These are phyloP conservation scores for Alternaria gaisen DNA, from an alignment of 2,329 filamentous ascomycete species.

Conservation along the genomic window DNA sequence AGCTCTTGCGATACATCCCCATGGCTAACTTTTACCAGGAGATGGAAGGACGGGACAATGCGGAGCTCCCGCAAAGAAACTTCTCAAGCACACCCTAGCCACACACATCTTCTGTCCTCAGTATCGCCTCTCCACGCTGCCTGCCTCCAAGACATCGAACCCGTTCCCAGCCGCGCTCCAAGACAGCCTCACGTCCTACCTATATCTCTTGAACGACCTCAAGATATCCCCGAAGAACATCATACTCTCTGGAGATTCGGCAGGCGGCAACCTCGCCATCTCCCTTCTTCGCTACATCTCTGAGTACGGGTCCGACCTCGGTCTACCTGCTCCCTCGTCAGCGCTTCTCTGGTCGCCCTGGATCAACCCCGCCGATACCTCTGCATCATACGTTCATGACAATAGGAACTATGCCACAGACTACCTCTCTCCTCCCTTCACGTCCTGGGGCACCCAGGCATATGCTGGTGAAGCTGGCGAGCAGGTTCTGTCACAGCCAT, in stretches of 20 bases:
- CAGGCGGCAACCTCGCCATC: conserved; percentile 59
- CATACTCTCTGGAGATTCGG: conserved; percentile 59
- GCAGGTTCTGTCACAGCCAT: conserved; percentile 38
- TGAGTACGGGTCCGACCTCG: conserved; percentile 49
- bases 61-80: conserved; percentile 40
- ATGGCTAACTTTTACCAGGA: not conserved
- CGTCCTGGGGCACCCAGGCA: conserved; percentile 54
- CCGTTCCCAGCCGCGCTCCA: conserved; percentile 62
- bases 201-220: conserved; percentile 56
- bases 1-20: not conserved
- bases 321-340: conserved; percentile 48
- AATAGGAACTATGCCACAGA: conserved; percentile 53
- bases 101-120: conserved; percentile 56
- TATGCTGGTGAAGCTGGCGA: conserved; percentile 41
- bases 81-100: conserved; percentile 50
- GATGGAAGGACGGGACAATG: conserved; percentile 51
- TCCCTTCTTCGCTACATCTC: conserved; percentile 58
- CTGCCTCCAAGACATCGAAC: conserved; percentile 45
- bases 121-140: conserved; percentile 59
- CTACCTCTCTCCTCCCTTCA: conserved; percentile 52
- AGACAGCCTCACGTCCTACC: conserved; percentile 58
- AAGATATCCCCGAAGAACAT: conserved; percentile 54
- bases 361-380: conserved; percentile 49
- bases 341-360: conserved; percentile 57
- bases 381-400: conserved; percentile 30